Evolutionary conservation across 768 basidiomycete species (phyloP), one percentile per base, ranked within the genome.

Genomic region (Mycena belliarum): DNA sequence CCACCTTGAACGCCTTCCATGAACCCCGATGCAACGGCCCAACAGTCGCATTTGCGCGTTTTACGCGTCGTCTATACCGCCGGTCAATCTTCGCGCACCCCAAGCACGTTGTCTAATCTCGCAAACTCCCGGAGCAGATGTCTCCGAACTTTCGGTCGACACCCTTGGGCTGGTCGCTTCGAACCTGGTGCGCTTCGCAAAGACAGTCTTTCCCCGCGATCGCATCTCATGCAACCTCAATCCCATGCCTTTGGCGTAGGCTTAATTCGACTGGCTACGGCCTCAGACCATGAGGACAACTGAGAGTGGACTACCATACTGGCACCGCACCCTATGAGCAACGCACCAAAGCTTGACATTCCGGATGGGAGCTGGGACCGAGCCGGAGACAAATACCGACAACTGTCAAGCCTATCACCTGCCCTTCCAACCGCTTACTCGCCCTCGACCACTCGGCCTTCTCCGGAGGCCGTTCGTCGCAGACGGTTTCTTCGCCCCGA

Each of bases 371-470:
- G 37, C 7, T 38, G 20, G 18, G 18, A 38, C 20, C 37, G 18
- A 4, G 18, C 18, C 37, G 18, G 37, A 6, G 37, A n/a, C 37
- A n/a, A n/a, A 6, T n/a, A 12, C 50, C 37, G 50, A 42, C 50
- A 51, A n/a, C n/a, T n/a, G 20, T 51, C 38, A 41, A 41, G 41
- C 43, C 50, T 51, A 51, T 51, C 50, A 51, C 20, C 50, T 51
- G 50, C 29, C n/a, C n/a, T n/a, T 29, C 50, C 20, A 20, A 10
- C 38, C 20, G 40, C 40, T 4, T 23, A 11, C 15, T 40, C 40
- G 40, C 21, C 9, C 40, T 8, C 40, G 10, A 41, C 40, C 40
- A 6, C 20, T n/a, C 37, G 18, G 37, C 37, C 37, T 41, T 41
- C 40, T 41, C 16, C 40, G 21, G 23, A 12, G 40, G 40, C 14